phyloP scores from a whole-genome alignment of 2,329 filamentous ascomycete genomes.

The Nectriaceae sp. region DNA sequence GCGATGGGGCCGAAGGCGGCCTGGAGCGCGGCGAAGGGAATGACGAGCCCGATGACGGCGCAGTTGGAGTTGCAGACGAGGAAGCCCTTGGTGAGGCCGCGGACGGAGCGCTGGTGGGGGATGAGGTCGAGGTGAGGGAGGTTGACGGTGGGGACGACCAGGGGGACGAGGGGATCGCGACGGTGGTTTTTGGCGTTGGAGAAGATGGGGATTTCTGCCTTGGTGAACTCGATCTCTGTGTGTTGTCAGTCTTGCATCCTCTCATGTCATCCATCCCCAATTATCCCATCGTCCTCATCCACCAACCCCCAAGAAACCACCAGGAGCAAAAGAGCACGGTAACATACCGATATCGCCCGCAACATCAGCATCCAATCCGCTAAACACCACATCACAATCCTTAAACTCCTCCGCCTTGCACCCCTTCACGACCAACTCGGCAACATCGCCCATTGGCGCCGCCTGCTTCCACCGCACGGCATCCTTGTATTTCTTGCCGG shows the following conservation, averaged over 20 bases:
- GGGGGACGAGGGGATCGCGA: constrained; percentile 82
- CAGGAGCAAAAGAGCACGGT: too few species aligned
- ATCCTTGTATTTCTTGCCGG: constrained; percentile 92
- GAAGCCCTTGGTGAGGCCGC: constrained; percentile 79
- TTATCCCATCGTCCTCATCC: too few species aligned
- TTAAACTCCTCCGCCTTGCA: constrained; percentile 81
- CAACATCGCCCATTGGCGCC: constrained; percentile 76
- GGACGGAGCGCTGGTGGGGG: constrained; percentile 78
- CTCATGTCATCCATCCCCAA: too few species aligned
- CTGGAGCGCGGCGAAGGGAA: constrained; percentile 89
- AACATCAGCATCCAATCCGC: constrained; percentile 87
- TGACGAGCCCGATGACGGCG: constrained; percentile 93
- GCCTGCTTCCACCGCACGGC: constrained; percentile 95
- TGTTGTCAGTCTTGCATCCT: too few species aligned
- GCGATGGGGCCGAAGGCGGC: constrained; percentile 83
- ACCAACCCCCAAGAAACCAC: too few species aligned
- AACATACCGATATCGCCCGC: constrained; percentile 83
- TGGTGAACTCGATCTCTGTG: constrained; percentile 85
- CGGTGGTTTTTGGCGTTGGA: constrained; percentile 99
- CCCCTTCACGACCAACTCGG: constrained; percentile 80
- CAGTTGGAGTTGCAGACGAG: constrained; percentile 98
- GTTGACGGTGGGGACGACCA: constrained; percentile 95
- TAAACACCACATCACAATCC: constrained; percentile 93
- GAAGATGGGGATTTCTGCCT: constrained; percentile 87
- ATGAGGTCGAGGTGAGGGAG: constrained; percentile 84